Percentiles rank a stretch among this genome's conserved stretches.
phyloP scores from a whole-genome alignment of 306 rosid genomes.

The Geum urbanum region DNA sequence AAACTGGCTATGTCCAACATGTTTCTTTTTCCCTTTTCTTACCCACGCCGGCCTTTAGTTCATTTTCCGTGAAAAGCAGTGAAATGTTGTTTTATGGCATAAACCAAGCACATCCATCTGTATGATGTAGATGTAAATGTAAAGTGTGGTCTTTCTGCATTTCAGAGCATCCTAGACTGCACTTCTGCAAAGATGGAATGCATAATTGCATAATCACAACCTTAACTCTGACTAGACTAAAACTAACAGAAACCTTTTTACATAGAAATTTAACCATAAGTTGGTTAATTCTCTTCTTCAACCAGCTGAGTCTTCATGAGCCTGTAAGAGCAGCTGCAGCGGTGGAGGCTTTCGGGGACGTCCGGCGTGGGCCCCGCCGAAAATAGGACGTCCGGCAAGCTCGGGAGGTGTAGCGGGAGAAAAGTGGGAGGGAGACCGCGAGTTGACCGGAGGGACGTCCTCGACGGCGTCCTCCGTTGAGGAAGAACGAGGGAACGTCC shows the following conservation, averaged over 20 bases:
- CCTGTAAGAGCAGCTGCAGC: background rate
- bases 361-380: too few species aligned
- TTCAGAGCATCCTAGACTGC: slow-evolving; percentile 38
- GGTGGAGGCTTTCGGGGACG: too few species aligned
- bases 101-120: slow-evolving; percentile 24
- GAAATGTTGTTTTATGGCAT: slow-evolving; percentile 17
- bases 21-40: background rate
- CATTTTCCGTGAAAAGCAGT: slow-evolving; percentile 31
- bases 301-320: background rate
- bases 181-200: slow-evolving; percentile 8
- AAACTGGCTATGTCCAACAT: background rate
- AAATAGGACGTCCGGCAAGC: too few species aligned
- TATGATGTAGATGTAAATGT: slow-evolving; percentile 13
- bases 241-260: background rate
- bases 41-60: slow-evolving; percentile 2
- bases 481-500: too few species aligned
- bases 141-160: slow-evolving; percentile 35
- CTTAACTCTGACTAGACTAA: background rate
- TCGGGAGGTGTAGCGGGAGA: too few species aligned
- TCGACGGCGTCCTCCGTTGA: too few species aligned
- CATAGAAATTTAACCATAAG: too few species aligned
- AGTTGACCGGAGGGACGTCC: too few species aligned
- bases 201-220: background rate
- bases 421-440: too few species aligned
- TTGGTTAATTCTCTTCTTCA: background rate